These are phyloP conservation scores for Cyathus striatus DNA, from an alignment of 768 basidiomycete species.

Conservation along the genomic window DNA sequence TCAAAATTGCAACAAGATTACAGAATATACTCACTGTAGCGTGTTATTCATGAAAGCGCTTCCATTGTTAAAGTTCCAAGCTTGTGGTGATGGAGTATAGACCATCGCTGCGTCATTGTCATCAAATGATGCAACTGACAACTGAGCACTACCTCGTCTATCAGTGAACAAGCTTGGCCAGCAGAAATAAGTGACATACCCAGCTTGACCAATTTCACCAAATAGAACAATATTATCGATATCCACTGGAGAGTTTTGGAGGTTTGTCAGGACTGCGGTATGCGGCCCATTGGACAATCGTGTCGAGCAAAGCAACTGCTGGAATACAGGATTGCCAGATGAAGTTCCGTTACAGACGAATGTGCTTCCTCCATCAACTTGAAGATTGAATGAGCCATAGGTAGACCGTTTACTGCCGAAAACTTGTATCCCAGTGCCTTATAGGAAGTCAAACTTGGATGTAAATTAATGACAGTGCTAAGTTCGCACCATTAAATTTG, in stretches of 20 bases:
- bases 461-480: too few species aligned
- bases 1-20: neutral
- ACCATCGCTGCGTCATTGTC: constrained; percentile 32
- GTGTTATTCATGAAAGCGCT: constrained; percentile 28
- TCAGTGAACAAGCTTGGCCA: constrained; percentile 25
- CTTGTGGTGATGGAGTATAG: constrained; percentile 30
- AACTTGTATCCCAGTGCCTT: constrained; percentile 48
- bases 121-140: constrained; percentile 33
- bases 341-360: constrained; percentile 27
- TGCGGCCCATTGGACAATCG: constrained; percentile 41
- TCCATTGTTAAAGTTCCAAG: constrained; percentile 28
- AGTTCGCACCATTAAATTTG: constrained; percentile 38
- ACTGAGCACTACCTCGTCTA: too few species aligned
- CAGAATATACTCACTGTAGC: constrained; percentile 32
- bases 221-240: constrained; percentile 44
- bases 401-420: constrained; percentile 40
- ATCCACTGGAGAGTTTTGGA: constrained; percentile 38
- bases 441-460: too few species aligned
- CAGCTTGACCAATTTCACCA: too few species aligned
- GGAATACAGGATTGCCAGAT: constrained; percentile 13
- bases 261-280: constrained; percentile 41
- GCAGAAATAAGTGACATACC: too few species aligned
- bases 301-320: constrained; percentile 38
- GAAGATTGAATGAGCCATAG: constrained; percentile 41
- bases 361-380: constrained; percentile 37